Conservation (phyloP, 2,329 filamentous ascomycete species). For the Plectosphaerella cucumerina region DNA sequence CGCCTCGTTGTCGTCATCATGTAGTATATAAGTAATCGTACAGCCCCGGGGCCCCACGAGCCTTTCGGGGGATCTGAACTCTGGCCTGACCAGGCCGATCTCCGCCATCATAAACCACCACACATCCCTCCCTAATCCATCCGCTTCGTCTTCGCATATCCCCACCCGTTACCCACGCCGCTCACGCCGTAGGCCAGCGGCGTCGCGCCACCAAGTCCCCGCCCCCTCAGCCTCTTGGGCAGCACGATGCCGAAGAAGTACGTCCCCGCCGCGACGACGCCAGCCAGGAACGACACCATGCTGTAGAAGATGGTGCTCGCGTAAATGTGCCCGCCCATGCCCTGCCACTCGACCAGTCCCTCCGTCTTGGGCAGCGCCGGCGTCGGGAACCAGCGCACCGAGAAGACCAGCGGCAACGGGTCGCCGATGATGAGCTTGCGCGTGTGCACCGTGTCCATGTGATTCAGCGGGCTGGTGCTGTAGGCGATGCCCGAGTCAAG, state of each 20-base stretch:
- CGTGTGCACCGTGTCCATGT: slow-evolving; percentile 46
- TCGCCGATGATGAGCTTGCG: slow-evolving; percentile 83
- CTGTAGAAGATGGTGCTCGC: slow-evolving; percentile 61
- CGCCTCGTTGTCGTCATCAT: neutral
- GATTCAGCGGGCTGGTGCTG: slow-evolving; percentile 67
- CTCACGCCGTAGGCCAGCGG: slow-evolving; percentile 53
- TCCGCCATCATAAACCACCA: neutral
- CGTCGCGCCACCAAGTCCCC: slow-evolving; percentile 52
- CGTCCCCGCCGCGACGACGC: slow-evolving; percentile 46
- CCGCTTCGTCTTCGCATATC: slow-evolving; percentile 54
- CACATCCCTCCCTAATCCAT: slow-evolving; percentile 31
- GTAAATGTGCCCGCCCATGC: slow-evolving; percentile 60
- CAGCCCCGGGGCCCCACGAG: neutral
- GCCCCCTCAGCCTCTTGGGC: slow-evolving; percentile 46
- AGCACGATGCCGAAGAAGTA: slow-evolving; percentile 60
- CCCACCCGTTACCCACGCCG: slow-evolving; percentile 52
- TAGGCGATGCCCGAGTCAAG: slow-evolving; percentile 87
- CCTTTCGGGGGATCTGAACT: no score
- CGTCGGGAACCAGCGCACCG: slow-evolving; percentile 81
- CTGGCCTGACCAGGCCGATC: no score
- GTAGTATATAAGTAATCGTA: slow-evolving; percentile 7
- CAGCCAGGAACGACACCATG: slow-evolving; percentile 54
- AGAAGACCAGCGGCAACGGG: slow-evolving; percentile 71
- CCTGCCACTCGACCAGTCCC: slow-evolving; percentile 61
- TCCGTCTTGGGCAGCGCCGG: slow-evolving; percentile 66